Conservation (phyloP, 768 basidiomycete species). For the Nidularia pulvinata region DNA sequence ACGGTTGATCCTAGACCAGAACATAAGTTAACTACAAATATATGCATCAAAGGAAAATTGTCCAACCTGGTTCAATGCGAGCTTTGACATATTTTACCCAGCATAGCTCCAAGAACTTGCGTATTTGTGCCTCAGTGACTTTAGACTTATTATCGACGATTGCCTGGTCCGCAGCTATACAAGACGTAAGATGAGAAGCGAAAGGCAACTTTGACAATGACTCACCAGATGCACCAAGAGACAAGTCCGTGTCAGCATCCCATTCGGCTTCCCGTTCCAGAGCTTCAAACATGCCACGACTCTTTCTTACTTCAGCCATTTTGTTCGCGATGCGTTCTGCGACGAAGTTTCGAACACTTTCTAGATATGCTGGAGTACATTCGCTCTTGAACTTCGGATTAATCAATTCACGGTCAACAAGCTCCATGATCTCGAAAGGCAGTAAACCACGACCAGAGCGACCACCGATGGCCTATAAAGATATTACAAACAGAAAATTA, state of each 20-base stretch:
- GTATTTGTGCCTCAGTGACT: constrained; percentile 83
- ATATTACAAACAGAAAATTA: constrained; percentile 4
- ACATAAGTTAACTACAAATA: neutral
- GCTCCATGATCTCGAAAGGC: constrained; percentile 84
- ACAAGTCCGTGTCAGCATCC: constrained; percentile 77
- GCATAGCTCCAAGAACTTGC: constrained; percentile 81
- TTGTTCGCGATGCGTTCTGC: constrained; percentile 60
- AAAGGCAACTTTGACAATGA: constrained; percentile 2
- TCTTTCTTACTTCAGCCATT: constrained; percentile 66
- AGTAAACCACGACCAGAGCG: constrained; percentile 65
- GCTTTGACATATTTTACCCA: constrained; percentile 94
- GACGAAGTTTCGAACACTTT: constrained; percentile 72
- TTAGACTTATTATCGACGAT: constrained; percentile 90
- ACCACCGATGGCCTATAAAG: constrained; percentile 58
- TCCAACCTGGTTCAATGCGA: constrained; percentile 89
- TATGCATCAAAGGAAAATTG: neutral
- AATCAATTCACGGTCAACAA: constrained; percentile 64
- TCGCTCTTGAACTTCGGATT: constrained; percentile 61
- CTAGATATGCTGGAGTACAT: constrained; percentile 72
- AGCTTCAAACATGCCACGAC: constrained; percentile 84
- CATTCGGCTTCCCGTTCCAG: constrained; percentile 72
- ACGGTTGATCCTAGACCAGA: constrained; percentile 82
- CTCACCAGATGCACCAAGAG: constrained; percentile 73
- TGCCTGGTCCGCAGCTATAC: constrained; percentile 60
- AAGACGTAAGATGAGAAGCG: constrained; percentile 2